Conservation (phyloP, 495 filamentous ascomycete species). For the Bacidia rubella region DNA sequence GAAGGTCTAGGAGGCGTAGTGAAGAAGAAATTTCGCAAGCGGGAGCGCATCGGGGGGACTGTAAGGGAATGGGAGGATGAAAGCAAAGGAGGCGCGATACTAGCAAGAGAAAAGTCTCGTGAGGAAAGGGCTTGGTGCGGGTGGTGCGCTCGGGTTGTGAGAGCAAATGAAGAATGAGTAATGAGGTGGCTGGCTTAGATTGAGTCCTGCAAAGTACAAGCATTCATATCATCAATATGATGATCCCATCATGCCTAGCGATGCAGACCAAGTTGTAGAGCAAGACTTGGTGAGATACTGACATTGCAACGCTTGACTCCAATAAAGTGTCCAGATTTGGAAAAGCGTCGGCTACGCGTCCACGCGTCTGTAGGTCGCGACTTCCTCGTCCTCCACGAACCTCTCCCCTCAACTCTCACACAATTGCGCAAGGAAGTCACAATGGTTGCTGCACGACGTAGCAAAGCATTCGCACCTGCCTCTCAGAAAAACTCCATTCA, state of each 20-base stretch:
- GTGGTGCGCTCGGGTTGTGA: constrained; percentile 15
- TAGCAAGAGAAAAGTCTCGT: constrained; percentile 47
- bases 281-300: too few species aligned
- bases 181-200: too few species aligned
- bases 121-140: constrained; percentile 34
- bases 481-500: constrained; percentile 13
- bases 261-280: too few species aligned
- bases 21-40: constrained; percentile 58
- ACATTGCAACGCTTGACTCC: too few species aligned
- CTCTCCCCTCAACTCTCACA: not conserved
- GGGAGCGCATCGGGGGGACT: constrained; percentile 63
- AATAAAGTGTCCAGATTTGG: too few species aligned
- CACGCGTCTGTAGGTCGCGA: constrained; percentile 1
- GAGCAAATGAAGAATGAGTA: constrained; percentile 9
- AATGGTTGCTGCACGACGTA: constrained; percentile 16
- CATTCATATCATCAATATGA: too few species aligned
- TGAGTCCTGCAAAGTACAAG: too few species aligned
- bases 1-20: constrained; percentile 75
- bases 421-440: constrained; percentile 12
- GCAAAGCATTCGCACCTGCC: constrained; percentile 6
- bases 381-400: not conserved
- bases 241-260: too few species aligned
- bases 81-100: constrained; percentile 42
- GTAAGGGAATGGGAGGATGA: constrained; percentile 77
- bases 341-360: not conserved